Base-by-base conservation (phyloP, 2,329 filamentous ascomycete genomes). In the Fusarium newnesense region DNA sequence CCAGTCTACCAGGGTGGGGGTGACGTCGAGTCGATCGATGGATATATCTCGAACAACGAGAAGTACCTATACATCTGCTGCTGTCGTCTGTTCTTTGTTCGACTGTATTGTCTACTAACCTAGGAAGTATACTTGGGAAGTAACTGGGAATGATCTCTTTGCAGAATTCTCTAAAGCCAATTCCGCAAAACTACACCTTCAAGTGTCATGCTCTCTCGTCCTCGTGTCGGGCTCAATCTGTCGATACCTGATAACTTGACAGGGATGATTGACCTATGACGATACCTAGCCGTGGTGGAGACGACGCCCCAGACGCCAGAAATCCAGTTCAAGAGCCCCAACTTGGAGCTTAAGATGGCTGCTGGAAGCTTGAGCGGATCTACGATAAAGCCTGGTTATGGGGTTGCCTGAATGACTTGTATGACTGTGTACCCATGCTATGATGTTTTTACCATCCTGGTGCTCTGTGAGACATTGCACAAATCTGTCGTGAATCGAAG, bases 21-120 rank as follows among this genome's bases (percentile, higher is more conserved):
- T 77, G 75, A 76, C 70, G 75, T 77, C 72, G 75, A 75, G 75
- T 76, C 64, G 75, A 76, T 76, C 63, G 54, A 74, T 50, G 49
- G 44, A n/a, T 43, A 46, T 28, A 34, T 52, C 52, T 64, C 30
- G 28, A 63, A 67, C 18, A 53, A 39, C 57, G 19, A 49, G 32
- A 53, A 36, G 64, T 73, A 75, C 62, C 28, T 58, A 12, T 50
- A 70, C 40, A 46, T 40, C 40, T 43, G 30, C 42, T 26, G 34
- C 26, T 32, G 26, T 32, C 24, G 11, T 64, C 32, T 16, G 24
- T 40, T 47, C 12, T 46, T 65, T 69, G 40, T 44, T 49, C 26
- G 30, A 19, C 21, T 34, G 5, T 16, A 28, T 39, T 19, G 39
- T 32, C 32, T 36, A 52, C 24, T 24, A 24, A 24, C 47, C 21